phyloP scores from a whole-genome alignment of 768 basidiomycete genomes.

The Leucocoprinus sp. region DNA sequence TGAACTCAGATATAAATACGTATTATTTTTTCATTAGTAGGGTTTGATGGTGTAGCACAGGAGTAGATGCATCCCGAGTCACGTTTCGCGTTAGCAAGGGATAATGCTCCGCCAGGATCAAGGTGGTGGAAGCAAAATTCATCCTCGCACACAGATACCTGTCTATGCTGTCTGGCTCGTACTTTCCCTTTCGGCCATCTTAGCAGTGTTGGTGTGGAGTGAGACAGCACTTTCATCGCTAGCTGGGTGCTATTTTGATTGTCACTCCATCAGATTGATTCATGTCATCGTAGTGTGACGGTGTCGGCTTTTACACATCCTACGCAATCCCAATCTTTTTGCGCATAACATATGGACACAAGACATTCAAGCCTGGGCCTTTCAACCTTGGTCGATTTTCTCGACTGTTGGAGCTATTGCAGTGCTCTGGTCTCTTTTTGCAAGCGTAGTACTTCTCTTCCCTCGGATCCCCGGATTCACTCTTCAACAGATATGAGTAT shows the following conservation, averaged over 20 bases:
- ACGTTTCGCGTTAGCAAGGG: constrained; percentile 53
- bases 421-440: too few relatives aligned
- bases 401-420: too few relatives aligned
- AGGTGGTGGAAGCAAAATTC: constrained; percentile 28
- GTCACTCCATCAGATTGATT: too few relatives aligned
- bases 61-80: constrained; percentile 60
- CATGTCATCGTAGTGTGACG: background rate
- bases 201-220: constrained; percentile 27
- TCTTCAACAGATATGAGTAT: too few relatives aligned
- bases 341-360: too few relatives aligned
- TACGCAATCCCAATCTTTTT: too few relatives aligned
- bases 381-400: too few relatives aligned
- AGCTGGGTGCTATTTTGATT: too few relatives aligned
- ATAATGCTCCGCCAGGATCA: constrained; percentile 30
- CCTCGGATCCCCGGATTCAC: too few relatives aligned
- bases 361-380: too few relatives aligned
- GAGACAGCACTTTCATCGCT: constrained; percentile 23
- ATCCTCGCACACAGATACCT: constrained; percentile 24
- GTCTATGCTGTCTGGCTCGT: constrained; percentile 35
- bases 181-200: constrained; percentile 21
- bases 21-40: constrained; percentile 14
- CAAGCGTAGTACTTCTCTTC: too few relatives aligned
- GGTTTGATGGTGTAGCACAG: constrained; percentile 56
- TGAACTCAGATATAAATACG: background rate
- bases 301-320: background rate